A percentile compares a stretch with the other conserved stretches of the same genome.
Conservation (phyloP, 2,329 filamentous ascomycete species). For the Cadophora malorum region DNA sequence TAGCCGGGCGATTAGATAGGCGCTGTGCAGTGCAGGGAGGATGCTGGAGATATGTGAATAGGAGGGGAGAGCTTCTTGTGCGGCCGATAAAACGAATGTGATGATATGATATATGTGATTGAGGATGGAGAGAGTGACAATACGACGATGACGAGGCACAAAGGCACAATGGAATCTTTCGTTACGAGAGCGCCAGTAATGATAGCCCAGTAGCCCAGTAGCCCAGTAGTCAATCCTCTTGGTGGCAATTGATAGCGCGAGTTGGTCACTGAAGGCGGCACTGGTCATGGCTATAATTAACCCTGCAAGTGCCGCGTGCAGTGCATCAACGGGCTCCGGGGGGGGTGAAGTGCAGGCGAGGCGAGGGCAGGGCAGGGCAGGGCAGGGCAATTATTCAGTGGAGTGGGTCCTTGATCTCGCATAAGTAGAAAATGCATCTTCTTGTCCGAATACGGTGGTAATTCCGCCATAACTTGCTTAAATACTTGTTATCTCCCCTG, state of each 20-base stretch:
- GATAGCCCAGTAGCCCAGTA: neutral
- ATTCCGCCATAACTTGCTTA: neutral
- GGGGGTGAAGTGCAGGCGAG: neutral
- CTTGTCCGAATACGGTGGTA: neutral
- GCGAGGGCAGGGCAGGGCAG: neutral
- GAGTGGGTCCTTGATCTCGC: neutral
- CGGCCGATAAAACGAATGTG: neutral
- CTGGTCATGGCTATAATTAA: neutral
- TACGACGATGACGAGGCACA: slow-evolving; percentile 12
- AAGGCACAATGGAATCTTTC: neutral
- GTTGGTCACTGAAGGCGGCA: neutral
- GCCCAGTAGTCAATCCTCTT: neutral
- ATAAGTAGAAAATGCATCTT: slow-evolving; percentile 4
- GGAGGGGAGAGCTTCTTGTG: neutral
- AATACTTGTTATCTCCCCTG: slow-evolving; percentile 5
- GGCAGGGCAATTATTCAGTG: neutral
- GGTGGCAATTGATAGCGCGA: neutral
- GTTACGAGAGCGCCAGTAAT: neutral
- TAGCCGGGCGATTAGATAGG: slow-evolving; percentile 14
- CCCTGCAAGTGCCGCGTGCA: slow-evolving; percentile 6
- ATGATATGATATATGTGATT: neutral
- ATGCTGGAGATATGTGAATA: neutral
- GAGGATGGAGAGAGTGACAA: neutral
- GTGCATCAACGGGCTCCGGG: neutral
- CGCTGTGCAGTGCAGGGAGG: neutral